phyloP scores from a whole-genome alignment of 2,329 filamentous ascomycete genomes.

The Colletotrichum plurivorum region DNA sequence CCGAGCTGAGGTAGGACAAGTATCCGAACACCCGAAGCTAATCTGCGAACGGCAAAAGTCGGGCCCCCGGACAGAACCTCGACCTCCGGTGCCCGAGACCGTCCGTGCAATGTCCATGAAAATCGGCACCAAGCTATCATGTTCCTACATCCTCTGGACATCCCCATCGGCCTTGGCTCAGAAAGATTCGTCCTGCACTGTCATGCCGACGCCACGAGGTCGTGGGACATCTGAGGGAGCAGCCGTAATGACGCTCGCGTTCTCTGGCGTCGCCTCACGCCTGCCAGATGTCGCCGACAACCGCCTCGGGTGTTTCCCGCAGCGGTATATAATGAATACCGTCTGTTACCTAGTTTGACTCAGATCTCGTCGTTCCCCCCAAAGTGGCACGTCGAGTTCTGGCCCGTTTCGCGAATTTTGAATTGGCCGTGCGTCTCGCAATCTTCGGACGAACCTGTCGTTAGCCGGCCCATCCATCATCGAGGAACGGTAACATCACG shows the following conservation, averaged over 20 bases:
- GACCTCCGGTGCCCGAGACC: slow-evolving; percentile 32
- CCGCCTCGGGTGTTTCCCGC: not conserved
- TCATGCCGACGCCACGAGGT: not conserved
- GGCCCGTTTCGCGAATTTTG: no score
- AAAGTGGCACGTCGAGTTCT: no score
- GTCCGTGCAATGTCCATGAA: slow-evolving; percentile 15
- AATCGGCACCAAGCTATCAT: slow-evolving; percentile 8
- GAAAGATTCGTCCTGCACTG: not conserved
- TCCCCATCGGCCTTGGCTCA: slow-evolving; percentile 35
- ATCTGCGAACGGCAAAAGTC: not conserved
- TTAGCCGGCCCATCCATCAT: no score
- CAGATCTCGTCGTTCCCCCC: not conserved
- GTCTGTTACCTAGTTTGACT: not conserved
- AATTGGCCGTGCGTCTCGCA: slow-evolving; percentile 21
- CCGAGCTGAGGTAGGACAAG: not conserved
- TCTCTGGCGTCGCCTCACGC: slow-evolving; percentile 8
- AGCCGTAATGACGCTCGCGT: not conserved
- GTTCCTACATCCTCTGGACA: slow-evolving; percentile 36
- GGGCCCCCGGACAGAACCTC: slow-evolving; percentile 21
- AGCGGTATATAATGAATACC: slow-evolving; percentile 25
- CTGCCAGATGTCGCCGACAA: not conserved
- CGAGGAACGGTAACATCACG: no score
- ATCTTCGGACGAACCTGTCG: slow-evolving; percentile 27
- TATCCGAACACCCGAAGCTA: slow-evolving; percentile 31
- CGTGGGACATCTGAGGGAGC: slow-evolving; percentile 22